Percentiles rank a stretch among this genome's conserved stretches.
These are phyloP conservation scores for Mycena floridula DNA, from an alignment of 768 basidiomycete genomes.

Conservation along the genomic window DNA sequence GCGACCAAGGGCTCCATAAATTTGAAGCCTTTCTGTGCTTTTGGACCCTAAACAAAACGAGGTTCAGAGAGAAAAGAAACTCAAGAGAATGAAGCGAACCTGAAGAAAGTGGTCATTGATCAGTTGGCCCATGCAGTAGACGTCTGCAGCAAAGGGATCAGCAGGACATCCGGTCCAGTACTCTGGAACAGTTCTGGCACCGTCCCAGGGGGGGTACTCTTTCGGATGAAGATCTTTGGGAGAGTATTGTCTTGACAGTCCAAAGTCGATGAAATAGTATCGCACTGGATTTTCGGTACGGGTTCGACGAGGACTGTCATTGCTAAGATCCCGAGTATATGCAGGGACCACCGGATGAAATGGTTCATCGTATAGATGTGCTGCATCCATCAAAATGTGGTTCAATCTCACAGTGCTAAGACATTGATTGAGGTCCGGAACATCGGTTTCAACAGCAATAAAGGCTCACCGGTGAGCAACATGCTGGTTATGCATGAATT, in stretches of 20 bases:
- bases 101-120: background rate
- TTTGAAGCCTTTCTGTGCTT: background rate
- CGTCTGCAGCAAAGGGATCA: background rate
- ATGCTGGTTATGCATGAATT: constrained; percentile 1
- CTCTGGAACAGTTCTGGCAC: background rate
- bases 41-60: background rate
- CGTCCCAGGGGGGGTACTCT: background rate
- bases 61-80: background rate
- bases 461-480: constrained; percentile 2
- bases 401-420: background rate
- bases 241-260: background rate
- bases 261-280: constrained; percentile 26
- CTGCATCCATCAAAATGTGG: constrained; percentile 1
- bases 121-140: background rate
- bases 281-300: background rate
- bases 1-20: background rate
- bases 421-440: background rate
- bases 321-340: background rate
- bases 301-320: background rate
- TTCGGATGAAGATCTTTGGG: background rate
- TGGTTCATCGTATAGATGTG: background rate
- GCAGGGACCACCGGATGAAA: background rate
- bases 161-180: background rate
- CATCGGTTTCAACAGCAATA: background rate
- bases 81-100: background rate